Evolutionary conservation across 306 rosid species (phyloP).

Genomic region (Dryas alaskensis): DNA sequence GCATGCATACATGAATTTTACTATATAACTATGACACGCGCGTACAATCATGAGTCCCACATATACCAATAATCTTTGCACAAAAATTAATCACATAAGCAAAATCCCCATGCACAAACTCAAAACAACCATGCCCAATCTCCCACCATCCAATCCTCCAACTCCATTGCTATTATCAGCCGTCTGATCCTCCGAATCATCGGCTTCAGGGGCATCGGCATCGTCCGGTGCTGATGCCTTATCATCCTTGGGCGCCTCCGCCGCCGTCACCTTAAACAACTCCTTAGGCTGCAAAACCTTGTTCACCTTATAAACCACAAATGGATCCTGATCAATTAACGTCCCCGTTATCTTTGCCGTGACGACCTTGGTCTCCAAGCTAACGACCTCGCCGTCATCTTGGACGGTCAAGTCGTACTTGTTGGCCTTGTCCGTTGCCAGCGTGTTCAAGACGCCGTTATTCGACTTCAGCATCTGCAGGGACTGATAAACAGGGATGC

Average conservation of each 20-base stretch:
- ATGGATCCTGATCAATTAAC: slow-evolving; percentile 71
- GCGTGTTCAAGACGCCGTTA: slow-evolving; percentile 76
- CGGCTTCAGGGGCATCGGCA: slow-evolving; percentile 31
- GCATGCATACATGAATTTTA: too few relatives aligned
- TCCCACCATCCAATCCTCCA: slow-evolving; percentile 34
- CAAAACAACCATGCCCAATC: slow-evolving; percentile 38
- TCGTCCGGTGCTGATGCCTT: slow-evolving; percentile 17
- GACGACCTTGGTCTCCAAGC: slow-evolving; percentile 54
- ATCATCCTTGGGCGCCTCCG: slow-evolving; percentile 20
- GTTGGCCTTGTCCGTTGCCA: slow-evolving; percentile 72
- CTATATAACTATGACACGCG: too few relatives aligned
- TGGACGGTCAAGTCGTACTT: slow-evolving; percentile 84
- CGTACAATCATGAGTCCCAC: too few relatives aligned
- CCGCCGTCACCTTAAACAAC: slow-evolving; percentile 47
- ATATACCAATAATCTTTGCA: too few relatives aligned
- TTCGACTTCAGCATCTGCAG: slow-evolving; percentile 67
- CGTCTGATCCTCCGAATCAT: slow-evolving; percentile 39
- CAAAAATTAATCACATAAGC: slow-evolving; percentile 34
- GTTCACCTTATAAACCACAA: slow-evolving; percentile 61
- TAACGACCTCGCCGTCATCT: slow-evolving; percentile 74
- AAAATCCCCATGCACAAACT: slow-evolving; percentile 50
- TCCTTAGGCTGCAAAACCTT: slow-evolving; percentile 75
- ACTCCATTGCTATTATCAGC: slow-evolving; percentile 56
- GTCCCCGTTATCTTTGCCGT: slow-evolving; percentile 65
- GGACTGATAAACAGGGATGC: slow-evolving; percentile 69